These are phyloP conservation scores for Phlegmacium glaucopus DNA, from an alignment of 768 basidiomycete genomes.

Conservation along the genomic window DNA sequence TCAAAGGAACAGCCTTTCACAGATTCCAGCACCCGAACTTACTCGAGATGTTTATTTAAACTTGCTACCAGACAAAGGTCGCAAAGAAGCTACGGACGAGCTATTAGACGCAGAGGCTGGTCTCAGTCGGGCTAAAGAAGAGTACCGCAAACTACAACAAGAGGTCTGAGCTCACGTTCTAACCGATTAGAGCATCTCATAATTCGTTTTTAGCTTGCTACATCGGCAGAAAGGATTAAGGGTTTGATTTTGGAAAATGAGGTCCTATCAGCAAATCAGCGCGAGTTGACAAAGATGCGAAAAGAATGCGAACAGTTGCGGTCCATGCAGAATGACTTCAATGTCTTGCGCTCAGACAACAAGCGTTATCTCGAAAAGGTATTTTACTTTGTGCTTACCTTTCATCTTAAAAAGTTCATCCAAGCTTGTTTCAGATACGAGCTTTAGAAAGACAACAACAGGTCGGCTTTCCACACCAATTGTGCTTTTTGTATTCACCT, in stretches of 20 bases:
- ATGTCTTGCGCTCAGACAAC: conserved; percentile 7
- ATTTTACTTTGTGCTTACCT: neutral
- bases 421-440: conserved; percentile 2
- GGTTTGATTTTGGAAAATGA: conserved; percentile 16
- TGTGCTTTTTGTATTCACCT: neutral
- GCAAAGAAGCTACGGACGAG: conserved; percentile 8
- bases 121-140: conserved; percentile 26
- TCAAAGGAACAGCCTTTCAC: no score
- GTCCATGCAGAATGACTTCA: conserved; percentile 4
- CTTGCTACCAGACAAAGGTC: no score
- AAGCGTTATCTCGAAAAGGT: conserved; percentile 6
- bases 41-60: no score
- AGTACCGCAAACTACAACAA: conserved; percentile 25
- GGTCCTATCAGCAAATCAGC: conserved; percentile 5
- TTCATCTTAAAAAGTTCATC: neutral
- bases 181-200: neutral
- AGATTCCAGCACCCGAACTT: no score
- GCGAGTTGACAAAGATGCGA: conserved; percentile 6
- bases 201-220: conserved; percentile 10
- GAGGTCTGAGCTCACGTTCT: conserved; percentile 15
- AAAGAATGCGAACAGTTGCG: conserved; percentile 6
- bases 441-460: neutral
- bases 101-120: conserved; percentile 26
- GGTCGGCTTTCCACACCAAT: neutral
- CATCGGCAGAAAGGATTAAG: conserved; percentile 13